A percentile compares a stretch with the other conserved stretches of the same genome.
These are phyloP conservation scores for Cymbopogon citratus DNA, from an alignment of 176 grass and related monocot genomes.

Conservation along the genomic window DNA sequence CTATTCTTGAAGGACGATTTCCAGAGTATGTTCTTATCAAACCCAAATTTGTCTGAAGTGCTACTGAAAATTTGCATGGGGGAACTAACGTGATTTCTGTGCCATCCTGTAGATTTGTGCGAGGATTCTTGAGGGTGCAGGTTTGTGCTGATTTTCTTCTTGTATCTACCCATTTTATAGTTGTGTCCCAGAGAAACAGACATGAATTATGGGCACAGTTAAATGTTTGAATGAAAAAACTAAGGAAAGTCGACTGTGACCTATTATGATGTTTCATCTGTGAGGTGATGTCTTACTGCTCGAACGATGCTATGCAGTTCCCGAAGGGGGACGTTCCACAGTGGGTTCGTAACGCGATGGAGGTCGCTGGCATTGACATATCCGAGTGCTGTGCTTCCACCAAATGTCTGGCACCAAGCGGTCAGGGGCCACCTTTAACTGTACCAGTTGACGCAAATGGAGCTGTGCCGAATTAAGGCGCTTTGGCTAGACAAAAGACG, in stretches of 20 bases:
- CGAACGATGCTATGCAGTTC: slow-evolving; percentile 45
- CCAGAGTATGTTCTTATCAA: slow-evolving; percentile 59
- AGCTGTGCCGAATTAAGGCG: background rate
- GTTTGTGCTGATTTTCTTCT: slow-evolving; percentile 39
- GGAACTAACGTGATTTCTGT: slow-evolving; percentile 10
- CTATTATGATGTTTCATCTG: background rate
- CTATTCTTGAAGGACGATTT: slow-evolving; percentile 79
- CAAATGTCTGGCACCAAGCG: slow-evolving; percentile 3
- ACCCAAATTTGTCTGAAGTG: background rate
- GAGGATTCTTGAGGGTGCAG: slow-evolving; percentile 73
- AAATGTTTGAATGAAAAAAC: background rate
- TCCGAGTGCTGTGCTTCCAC: slow-evolving; percentile 55
- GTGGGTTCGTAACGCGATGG: slow-evolving; percentile 95
- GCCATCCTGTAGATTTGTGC: slow-evolving; percentile 55
- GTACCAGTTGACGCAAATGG: background rate
- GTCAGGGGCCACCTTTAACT: background rate
- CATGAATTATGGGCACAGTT: background rate
- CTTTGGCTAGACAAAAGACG: background rate
- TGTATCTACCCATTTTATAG: background rate
- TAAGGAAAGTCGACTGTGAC: background rate
- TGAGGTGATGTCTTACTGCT: background rate
- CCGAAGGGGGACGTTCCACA: slow-evolving; percentile 78
- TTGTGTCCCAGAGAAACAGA: background rate
- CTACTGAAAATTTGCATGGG: background rate
- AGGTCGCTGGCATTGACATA: slow-evolving; percentile 88